Percentiles rank a stretch among this genome's conserved stretches.
These are phyloP conservation scores for Dactylellina parvicollis DNA, from an alignment of 2,329 filamentous ascomycete genomes.

Conservation along the genomic window DNA sequence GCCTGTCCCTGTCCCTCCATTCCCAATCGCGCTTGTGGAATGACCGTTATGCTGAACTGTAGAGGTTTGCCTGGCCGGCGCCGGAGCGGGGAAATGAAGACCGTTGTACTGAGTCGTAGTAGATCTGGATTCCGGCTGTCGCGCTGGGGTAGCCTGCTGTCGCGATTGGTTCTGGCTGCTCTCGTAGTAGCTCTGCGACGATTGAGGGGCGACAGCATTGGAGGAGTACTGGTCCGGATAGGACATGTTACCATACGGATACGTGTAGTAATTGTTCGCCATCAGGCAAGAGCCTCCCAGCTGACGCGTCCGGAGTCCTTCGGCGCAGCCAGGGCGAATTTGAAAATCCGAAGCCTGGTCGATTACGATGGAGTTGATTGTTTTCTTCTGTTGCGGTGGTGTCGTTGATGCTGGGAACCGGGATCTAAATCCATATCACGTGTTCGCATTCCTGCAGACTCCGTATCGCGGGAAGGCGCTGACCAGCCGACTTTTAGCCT, in stretches of 20 bases:
- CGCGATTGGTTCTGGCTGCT: neutral
- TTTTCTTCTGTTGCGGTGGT: neutral
- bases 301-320: slow-evolving; percentile 18
- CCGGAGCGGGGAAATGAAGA: slow-evolving; percentile 38
- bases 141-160: neutral
- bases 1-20: neutral
- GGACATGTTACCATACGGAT: slow-evolving; percentile 23
- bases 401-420: too few species aligned
- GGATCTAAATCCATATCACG: too few species aligned
- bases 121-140: slow-evolving; percentile 12
- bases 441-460: too few species aligned
- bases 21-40: neutral
- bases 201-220: slow-evolving; percentile 2
- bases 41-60: neutral
- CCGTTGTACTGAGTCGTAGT: slow-evolving; percentile 41
- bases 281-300: slow-evolving; percentile 10
- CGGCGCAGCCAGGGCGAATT: neutral
- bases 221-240: slow-evolving; percentile 35
- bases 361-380: neutral
- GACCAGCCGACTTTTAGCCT: too few species aligned
- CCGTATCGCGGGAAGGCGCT: too few species aligned
- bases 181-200: slow-evolving; percentile 26
- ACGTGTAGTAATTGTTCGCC: slow-evolving; percentile 41
- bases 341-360: neutral
- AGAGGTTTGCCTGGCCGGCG: slow-evolving; percentile 22